Percentiles rank a stretch among this genome's conserved stretches.
phyloP scores from a whole-genome alignment of 2,329 filamentous ascomycete genomes.

The Mycogone perniciosa region DNA sequence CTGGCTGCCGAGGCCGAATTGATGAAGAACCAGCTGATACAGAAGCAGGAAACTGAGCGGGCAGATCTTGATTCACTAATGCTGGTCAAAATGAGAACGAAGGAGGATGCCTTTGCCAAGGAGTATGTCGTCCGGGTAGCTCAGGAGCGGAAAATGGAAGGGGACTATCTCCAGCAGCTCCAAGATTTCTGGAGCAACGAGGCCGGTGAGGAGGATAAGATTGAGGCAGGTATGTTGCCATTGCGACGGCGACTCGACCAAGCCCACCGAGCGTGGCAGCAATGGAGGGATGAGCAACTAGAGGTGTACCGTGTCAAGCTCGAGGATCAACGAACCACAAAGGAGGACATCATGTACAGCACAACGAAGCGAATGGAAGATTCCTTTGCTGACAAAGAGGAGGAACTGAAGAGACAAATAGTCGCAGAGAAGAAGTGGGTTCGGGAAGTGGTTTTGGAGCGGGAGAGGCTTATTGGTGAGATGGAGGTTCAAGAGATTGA shows the following conservation, averaged over 20 bases:
- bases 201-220: constrained; percentile 23
- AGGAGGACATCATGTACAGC: constrained; percentile 38
- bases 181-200: constrained; percentile 32
- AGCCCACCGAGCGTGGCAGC: constrained; percentile 34
- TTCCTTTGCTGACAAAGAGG: constrained; percentile 23
- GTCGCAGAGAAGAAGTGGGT: constrained; percentile 44
- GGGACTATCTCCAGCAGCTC: constrained; percentile 36
- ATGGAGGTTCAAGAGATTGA: constrained; percentile 39
- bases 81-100: constrained; percentile 25
- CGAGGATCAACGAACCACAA: constrained; percentile 34
- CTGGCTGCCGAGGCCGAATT: constrained; percentile 20
- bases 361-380: constrained; percentile 27
- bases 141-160: constrained; percentile 38
- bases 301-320: constrained; percentile 29
- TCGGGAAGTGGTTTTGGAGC: constrained; percentile 37
- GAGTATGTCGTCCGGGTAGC: constrained; percentile 37
- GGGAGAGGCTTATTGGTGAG: constrained; percentile 35
- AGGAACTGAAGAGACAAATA: constrained; percentile 28
- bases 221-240: constrained; percentile 27
- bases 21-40: constrained; percentile 24
- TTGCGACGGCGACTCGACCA: constrained; percentile 37
- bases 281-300: constrained; percentile 36
- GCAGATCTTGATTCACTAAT: constrained; percentile 22
- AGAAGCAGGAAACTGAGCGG: constrained; percentile 29
- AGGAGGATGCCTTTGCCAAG: constrained; percentile 28